A percentile compares a stretch with the other conserved stretches of the same genome.
phyloP scores from a whole-genome alignment of 192 early-diverging fungal genomes.

The Mortierella antarctica region DNA sequence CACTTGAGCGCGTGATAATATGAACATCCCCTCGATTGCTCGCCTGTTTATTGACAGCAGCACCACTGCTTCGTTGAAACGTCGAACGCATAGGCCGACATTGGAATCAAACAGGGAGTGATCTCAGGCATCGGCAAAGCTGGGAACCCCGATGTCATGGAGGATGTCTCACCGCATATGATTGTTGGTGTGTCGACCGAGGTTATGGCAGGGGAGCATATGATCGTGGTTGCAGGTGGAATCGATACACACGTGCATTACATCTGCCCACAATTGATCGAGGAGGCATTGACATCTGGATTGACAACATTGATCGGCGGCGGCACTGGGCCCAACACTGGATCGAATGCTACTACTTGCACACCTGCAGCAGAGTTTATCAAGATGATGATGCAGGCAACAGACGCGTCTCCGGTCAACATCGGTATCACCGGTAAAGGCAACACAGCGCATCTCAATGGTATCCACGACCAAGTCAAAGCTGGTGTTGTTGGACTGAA shows the following conservation, averaged over 20 bases:
- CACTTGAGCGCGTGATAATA: neutral
- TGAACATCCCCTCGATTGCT: neutral
- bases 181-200: conserved; percentile 90
- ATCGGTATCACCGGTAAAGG: conserved; percentile 97
- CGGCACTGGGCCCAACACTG: conserved; percentile 96
- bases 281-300: conserved; percentile 85
- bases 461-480: conserved; percentile 83
- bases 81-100: conserved; percentile 75
- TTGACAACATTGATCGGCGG: conserved; percentile 90
- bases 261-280: conserved; percentile 91
- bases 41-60: neutral
- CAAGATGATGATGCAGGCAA: conserved; percentile 90
- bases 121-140: conserved; percentile 97
- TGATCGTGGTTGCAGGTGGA: conserved; percentile 93
- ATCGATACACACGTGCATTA: conserved; percentile 97
- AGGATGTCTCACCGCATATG: conserved; percentile 90
- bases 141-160: conserved; percentile 98
- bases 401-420: conserved; percentile 91
- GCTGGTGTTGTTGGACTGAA: conserved; percentile 92
- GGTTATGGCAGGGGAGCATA: conserved; percentile 90
- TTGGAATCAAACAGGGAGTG: conserved; percentile 88
- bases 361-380: conserved; percentile 87
- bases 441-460: conserved; percentile 74
- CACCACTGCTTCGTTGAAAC: too few relatives aligned
- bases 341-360: conserved; percentile 97